These are phyloP conservation scores for Hirsutella thompsonii DNA, from an alignment of 2,329 filamentous ascomycete species.

Conservation along the genomic window DNA sequence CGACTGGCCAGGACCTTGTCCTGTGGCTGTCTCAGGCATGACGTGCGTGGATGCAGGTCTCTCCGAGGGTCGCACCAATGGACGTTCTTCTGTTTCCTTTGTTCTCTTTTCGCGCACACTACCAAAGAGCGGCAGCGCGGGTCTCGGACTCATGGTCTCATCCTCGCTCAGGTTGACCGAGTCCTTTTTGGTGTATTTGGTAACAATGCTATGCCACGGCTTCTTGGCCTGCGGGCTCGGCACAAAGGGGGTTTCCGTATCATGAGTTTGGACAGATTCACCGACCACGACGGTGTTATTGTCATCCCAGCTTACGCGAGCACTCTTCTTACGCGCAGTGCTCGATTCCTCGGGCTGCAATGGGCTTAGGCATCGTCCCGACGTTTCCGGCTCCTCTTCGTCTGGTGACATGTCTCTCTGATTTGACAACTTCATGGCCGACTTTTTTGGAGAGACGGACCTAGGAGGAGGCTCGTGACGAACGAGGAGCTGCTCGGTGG, in stretches of 20 bases:
- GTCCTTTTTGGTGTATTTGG: conserved; percentile 36
- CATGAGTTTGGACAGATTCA: conserved; percentile 25
- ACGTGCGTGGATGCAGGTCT: conserved; percentile 7
- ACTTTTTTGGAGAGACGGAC: conserved; percentile 65
- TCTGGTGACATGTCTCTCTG: conserved; percentile 39
- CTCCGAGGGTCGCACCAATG: conserved; percentile 41
- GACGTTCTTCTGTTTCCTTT: conserved; percentile 39
- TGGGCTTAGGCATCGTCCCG: conserved; percentile 14
- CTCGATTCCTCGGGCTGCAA: conserved; percentile 21
- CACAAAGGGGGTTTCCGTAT: conserved; percentile 25
- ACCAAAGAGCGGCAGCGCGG: conserved; percentile 61
- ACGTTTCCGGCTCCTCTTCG: conserved; percentile 32
- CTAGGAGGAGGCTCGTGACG: conserved; percentile 58
- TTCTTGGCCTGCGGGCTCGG: conserved; percentile 25
- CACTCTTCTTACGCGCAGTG: conserved; percentile 45
- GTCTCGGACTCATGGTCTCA: conserved; percentile 60
- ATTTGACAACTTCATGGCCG: conserved; percentile 54
- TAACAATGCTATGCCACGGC: conserved; percentile 38
- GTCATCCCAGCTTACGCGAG: conserved; percentile 70
- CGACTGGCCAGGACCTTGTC: conserved; percentile 30
- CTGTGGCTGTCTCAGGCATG: conserved; percentile 2
- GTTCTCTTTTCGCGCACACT: conserved; percentile 54
- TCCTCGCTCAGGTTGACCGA: conserved; percentile 40
- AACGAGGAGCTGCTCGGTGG: conserved; percentile 39
- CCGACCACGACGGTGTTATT: conserved; percentile 41